phyloP scores from a whole-genome alignment of 2,329 filamentous ascomycete species.

The Alternaria sp. region DNA sequence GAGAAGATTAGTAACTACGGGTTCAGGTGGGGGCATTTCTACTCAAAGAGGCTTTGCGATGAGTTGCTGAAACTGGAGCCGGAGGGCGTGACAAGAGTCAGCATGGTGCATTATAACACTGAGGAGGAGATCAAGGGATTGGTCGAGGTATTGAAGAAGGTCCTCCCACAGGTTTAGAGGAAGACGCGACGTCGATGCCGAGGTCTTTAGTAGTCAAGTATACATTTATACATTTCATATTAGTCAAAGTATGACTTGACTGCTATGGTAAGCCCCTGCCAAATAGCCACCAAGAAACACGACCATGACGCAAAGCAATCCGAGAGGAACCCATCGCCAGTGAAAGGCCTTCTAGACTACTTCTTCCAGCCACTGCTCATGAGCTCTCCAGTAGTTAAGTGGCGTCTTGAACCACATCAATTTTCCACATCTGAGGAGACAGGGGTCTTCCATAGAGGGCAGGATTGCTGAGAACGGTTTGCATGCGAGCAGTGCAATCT shows the following conservation, averaged over 20 bases:
- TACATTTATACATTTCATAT: accelerated
- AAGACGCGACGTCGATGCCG: accelerated
- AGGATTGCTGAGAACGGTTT: accelerated
- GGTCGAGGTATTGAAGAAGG: conserved; percentile 60
- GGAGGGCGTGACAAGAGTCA: conserved; percentile 72
- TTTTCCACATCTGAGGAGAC: background rate
- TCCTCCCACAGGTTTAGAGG: conserved; percentile 41
- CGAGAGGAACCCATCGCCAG: background rate
- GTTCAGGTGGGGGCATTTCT: conserved; percentile 72
- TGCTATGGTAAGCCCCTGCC: background rate
- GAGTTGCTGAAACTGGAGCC: conserved; percentile 64
- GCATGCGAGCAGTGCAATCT: background rate
- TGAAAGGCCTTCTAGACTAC: background rate
- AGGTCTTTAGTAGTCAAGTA: background rate
- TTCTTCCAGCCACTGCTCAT: background rate
- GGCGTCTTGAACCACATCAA: background rate
- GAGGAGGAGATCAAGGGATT: conserved; percentile 64
- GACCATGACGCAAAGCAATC: background rate
- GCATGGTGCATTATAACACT: conserved; percentile 76
- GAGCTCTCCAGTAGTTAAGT: background rate
- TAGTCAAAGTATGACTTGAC: background rate
- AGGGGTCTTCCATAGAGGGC: background rate
- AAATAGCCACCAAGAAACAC: background rate
- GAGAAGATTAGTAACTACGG: conserved; percentile 66
- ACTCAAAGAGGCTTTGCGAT: conserved; percentile 67